Conservation (phyloP, 345 rosid genomes). For the Aurinia saxatilis region DNA sequence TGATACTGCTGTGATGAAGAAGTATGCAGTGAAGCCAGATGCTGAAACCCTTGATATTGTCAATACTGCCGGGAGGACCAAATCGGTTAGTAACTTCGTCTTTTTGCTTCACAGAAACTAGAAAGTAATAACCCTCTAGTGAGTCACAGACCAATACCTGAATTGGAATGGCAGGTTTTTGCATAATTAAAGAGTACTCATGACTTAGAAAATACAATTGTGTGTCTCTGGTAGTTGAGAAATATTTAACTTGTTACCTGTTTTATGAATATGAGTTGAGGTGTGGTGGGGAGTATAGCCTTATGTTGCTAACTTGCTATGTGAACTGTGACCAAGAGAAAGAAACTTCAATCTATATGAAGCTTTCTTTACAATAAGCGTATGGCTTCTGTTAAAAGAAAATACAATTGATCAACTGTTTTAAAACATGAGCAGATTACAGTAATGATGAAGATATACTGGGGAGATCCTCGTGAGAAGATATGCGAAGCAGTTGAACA, state of each 20-base stretch:
- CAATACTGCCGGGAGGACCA: slow-evolving; percentile 47
- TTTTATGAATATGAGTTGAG: not conserved
- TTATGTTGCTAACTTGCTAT: not conserved
- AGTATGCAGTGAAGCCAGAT: slow-evolving; percentile 67
- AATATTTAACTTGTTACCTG: not conserved
- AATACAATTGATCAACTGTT: slow-evolving; percentile 2
- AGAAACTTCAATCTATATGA: not conserved
- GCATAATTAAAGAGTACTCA: not conserved
- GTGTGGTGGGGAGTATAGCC: not conserved
- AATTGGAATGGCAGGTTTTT: not conserved
- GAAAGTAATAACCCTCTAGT: not conserved
- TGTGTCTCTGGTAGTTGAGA: not conserved
- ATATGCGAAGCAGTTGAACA: slow-evolving; percentile 67
- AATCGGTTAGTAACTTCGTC: slow-evolving; percentile 34
- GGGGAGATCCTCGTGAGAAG: slow-evolving; percentile 92
- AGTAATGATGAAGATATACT: slow-evolving; percentile 63
- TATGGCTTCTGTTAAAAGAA: not conserved
- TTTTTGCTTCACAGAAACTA: too few relatives aligned
- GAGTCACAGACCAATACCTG: not conserved
- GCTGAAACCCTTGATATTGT: slow-evolving; percentile 63
- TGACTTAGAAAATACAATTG: not conserved
- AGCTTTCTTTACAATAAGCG: not conserved
- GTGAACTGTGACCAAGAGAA: not conserved
- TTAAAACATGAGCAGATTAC: slow-evolving; percentile 22
- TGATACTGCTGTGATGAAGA: slow-evolving; percentile 55